phyloP scores from a whole-genome alignment of 2,329 filamentous ascomycete species.

The Cladosporium sp. region DNA sequence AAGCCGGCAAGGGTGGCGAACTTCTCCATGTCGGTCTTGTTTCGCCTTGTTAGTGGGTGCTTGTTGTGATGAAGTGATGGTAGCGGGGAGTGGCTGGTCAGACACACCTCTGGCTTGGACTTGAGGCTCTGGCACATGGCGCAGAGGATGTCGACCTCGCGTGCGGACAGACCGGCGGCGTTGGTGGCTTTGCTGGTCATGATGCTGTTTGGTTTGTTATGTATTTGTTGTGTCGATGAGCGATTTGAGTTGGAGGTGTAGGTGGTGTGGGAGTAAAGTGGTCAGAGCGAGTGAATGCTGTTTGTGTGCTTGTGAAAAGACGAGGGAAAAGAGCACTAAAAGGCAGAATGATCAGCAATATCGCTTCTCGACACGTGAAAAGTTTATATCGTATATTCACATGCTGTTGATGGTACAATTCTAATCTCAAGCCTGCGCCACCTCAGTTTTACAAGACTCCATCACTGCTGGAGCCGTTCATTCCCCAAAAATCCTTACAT shows the following conservation, averaged over 20 bases:
- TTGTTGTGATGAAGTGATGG: not conserved
- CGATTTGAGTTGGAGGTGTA: not conserved
- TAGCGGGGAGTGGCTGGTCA: not conserved
- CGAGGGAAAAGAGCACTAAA: not conserved
- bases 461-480: not conserved
- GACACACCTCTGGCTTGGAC: conserved; percentile 9
- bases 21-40: conserved; percentile 10
- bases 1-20: conserved; percentile 11
- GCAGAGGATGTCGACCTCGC: conserved; percentile 13
- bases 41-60: not conserved
- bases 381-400: conserved; percentile 15
- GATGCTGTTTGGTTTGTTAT: not conserved
- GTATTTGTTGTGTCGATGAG: not conserved
- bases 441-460: conserved; percentile 5
- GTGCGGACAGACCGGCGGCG: not conserved
- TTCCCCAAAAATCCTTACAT: not conserved
- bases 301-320: not conserved
- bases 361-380: not conserved
- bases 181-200: not conserved
- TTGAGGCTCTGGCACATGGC: not conserved
- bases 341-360: not conserved
- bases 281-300: not conserved
- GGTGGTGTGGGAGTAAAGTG: not conserved
- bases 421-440: conserved; percentile 1
- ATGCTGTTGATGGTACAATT: conserved; percentile 14